Base-by-base conservation (phyloP, 805 yeast species). In the Wickerhamiella dianesei region DNA sequence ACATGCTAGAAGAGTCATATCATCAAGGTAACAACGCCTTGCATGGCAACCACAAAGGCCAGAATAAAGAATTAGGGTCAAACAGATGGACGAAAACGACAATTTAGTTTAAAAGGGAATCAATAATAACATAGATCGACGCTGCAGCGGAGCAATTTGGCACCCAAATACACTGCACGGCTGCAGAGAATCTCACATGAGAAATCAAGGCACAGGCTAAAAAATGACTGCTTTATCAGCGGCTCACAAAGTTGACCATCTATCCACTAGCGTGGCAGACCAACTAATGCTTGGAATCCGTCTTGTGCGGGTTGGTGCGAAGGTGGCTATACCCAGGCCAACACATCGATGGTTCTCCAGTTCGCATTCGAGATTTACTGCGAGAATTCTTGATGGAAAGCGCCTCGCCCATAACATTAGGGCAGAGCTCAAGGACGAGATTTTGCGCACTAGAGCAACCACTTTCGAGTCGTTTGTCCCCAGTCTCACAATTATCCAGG, bases 401-500 rank as follows among this genome's bases (percentile, higher is more conserved):
- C 65, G 70, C 13, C 72, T 77, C 55, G 78, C 80, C 41, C 63
- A 65, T 59, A 57, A 42, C 35, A 68, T 80, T 51, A 76, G 85
- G 50, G 64, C 64, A 14, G 64, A 70, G 40, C 70, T 81, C 52
- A 68, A 74, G 41, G 59, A 66, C 13, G 80, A 77, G 52, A 74
- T 82, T 50, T 59, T 60, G 18, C 56, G 60, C 12, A 59, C 74
- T 46, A 74, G 76, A 56, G 46, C 62, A 21, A 19, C 56, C 20
- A 63, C 69, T 52, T 55, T 56, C 51, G 66, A 75, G 5, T 55
- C 61, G n/a, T 85, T 85, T 67, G 68, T 72, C 50, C 96, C 97
- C 6, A 72, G 74, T 46, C 70, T 89, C 59, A 78, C 85, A 36
- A 88, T 89, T 54, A 72, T 89, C 51, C 97, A 89, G 66, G 94